Base-by-base conservation (phyloP, 805 yeast genomes). In the Saccharomycopsis fibuligera region DNA sequence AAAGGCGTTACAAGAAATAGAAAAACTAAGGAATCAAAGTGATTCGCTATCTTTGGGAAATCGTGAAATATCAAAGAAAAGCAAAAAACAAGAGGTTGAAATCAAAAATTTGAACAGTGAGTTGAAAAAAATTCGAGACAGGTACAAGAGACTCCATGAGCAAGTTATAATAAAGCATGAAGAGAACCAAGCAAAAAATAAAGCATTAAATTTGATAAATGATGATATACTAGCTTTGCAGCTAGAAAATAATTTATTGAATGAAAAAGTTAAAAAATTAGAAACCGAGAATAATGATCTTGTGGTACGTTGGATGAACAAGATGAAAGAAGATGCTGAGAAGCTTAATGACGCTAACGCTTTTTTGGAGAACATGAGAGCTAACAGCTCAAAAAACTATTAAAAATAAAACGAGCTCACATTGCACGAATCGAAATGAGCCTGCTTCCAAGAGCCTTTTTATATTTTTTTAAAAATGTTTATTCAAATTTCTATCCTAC, bases 191-290 rank as follows among this genome's bases (percentile, higher is more conserved):
- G 63, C 72, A 24, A 81, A 79, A 61, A 73, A 79, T 45, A 73
- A 73, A 55, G 72, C 81, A 3, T 72, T 80, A 17, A 85, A 78
- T 51, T 66, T 73, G 29, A 62, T 82, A 38, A 82, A 81, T 51
- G 90, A 86, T 58, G 93, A 86, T 57, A 67, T 81, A 25, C 67
- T 86, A 17, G 73, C 81, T 0, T 58, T 72, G 51, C 75, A 78
- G 45, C 79, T 86, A 36, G 89, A 83, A 58, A 67, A 68, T 31
- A 76, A 75, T 50, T 69, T 78, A 54, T 47, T 10, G 61, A 61
- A 3, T 38, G 54, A 50, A 2, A 45, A 47, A 38, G 22, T 47
- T 4, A 49, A 56, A 2, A 59, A 62, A 24, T 57, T 81, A 23
- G 68, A 64, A 45, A 55, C 52, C 14, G 86, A 82, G 51, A 78